Conservation (phyloP, 1,284 basidiomycete genomes). For the Cryptococcus jaspeensis region DNA sequence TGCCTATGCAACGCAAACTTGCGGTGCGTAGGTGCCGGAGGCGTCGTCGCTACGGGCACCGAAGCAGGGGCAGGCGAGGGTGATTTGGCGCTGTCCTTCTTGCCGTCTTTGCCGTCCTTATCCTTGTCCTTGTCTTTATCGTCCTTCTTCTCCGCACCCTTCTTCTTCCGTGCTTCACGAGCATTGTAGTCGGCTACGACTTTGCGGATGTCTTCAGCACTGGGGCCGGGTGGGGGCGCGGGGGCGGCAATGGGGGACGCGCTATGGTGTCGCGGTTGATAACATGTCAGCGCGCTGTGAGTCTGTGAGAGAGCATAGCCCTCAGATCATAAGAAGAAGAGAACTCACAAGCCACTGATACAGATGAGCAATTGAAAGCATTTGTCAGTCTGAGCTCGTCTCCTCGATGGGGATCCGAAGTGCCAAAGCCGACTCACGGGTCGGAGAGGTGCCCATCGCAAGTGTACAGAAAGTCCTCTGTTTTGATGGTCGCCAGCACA, state of each 20-base stretch:
- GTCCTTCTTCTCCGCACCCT: not conserved
- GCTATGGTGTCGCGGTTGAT: constrained; percentile 22
- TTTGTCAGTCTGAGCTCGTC: not conserved
- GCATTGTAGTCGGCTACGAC: constrained; percentile 47
- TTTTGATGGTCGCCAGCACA: constrained; percentile 47
- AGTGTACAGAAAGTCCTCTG: constrained; percentile 49
- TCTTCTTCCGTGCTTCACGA: constrained; percentile 34
- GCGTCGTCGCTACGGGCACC: constrained; percentile 16
- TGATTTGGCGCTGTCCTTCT: constrained; percentile 7
- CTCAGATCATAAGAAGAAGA: not conserved
- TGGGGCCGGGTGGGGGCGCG: constrained; percentile 27
- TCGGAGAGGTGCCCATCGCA: constrained; percentile 48
- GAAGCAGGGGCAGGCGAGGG: constrained; percentile 11
- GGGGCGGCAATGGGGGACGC: constrained; percentile 38
- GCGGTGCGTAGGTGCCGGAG: constrained; percentile 34
- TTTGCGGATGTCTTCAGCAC: constrained; percentile 48
- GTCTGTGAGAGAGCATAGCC: not conserved
- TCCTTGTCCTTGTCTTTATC: constrained; percentile 22
- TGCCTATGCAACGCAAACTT: constrained; percentile 47
- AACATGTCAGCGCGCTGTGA: constrained; percentile 12
- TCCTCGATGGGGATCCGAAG: not conserved
- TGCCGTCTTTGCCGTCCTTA: constrained; percentile 15
- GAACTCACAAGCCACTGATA: constrained; percentile 25
- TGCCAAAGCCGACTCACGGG: constrained; percentile 31
- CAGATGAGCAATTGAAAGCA: no score